Evolutionary conservation across 192 early-diverging fungal species (phyloP).

Genomic region (Martensiomyces pterosporus): DNA sequence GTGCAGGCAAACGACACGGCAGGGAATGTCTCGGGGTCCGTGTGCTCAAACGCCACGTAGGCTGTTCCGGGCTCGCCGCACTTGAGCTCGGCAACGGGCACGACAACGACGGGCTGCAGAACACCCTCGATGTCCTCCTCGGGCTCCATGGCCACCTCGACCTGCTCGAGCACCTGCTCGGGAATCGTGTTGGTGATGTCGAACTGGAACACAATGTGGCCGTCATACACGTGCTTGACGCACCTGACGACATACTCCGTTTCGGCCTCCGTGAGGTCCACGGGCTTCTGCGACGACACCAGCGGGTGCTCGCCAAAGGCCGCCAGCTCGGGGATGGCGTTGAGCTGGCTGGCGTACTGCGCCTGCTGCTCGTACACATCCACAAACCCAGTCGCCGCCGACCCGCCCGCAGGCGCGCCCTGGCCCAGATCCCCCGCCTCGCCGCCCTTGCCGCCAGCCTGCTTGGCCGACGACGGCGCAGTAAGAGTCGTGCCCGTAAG

Average conservation of each 20-base stretch:
- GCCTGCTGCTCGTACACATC: conserved; percentile 57
- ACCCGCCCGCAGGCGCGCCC: conserved; percentile 5
- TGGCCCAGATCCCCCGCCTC: conserved; percentile 13
- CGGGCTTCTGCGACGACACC: conserved; percentile 72
- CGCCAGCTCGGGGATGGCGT: conserved; percentile 77
- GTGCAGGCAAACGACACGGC: conserved; percentile 72
- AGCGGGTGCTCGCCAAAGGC: conserved; percentile 67
- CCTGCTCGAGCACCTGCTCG: conserved; percentile 89
- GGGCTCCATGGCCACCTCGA: conserved; percentile 77
- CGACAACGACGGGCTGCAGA: conserved; percentile 61
- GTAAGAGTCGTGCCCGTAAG: conserved; percentile 41
- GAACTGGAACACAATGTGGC: conserved; percentile 95
- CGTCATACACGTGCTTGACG: conserved; percentile 89
- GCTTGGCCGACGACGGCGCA: conserved; percentile 6
- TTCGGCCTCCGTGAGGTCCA: conserved; percentile 86
- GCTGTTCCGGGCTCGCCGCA: conserved; percentile 72
- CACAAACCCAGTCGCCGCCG: conserved; percentile 14
- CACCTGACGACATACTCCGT: conserved; percentile 93
- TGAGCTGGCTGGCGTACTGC: conserved; percentile 71
- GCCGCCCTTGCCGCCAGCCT: conserved; percentile 4
- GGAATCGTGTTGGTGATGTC: conserved; percentile 92
- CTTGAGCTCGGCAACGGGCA: conserved; percentile 71
- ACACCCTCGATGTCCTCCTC: conserved; percentile 55
- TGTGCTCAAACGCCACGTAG: conserved; percentile 83
- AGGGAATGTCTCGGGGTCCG: conserved; percentile 34